phyloP scores from a whole-genome alignment of 2,329 filamentous ascomycete species.

The Kalaharituber pfeilii region DNA sequence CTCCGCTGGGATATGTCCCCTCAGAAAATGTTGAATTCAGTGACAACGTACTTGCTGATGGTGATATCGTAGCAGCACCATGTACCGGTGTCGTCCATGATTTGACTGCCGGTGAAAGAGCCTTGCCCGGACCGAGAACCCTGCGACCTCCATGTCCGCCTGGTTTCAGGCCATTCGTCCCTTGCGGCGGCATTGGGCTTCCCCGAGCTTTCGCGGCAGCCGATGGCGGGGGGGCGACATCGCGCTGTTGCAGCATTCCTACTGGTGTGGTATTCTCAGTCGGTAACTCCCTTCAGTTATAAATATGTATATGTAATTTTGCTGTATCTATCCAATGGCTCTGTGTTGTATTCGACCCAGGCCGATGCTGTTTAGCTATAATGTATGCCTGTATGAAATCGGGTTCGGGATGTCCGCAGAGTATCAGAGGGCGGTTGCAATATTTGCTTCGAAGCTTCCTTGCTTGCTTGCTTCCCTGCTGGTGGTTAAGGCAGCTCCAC shows the following conservation, averaged over 20 bases:
- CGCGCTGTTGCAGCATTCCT: not conserved
- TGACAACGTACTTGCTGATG: slow-evolving; percentile 57
- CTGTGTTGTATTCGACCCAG: too few relatives aligned
- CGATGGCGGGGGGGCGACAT: not conserved
- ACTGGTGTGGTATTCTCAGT: too few relatives aligned
- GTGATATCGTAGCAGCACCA: slow-evolving; percentile 9
- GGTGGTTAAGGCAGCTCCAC: too few relatives aligned
- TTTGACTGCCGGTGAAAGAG: not conserved
- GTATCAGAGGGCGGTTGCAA: too few relatives aligned
- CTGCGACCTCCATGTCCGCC: not conserved
- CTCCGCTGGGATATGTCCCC: slow-evolving; percentile 30
- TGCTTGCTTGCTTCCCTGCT: too few relatives aligned
- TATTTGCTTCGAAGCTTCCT: too few relatives aligned
- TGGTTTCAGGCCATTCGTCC: not conserved
- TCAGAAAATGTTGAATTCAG: slow-evolving; percentile 60
- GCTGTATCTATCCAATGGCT: too few relatives aligned
- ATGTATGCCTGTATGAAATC: too few relatives aligned
- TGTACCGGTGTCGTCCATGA: not conserved
- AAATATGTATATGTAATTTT: too few relatives aligned
- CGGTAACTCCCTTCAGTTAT: too few relatives aligned
- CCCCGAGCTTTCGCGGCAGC: not conserved
- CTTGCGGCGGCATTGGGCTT: not conserved
- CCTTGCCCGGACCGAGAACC: not conserved
- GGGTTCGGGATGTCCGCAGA: too few relatives aligned
- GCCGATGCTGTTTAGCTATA: too few relatives aligned